Evolutionary conservation across 2,329 filamentous ascomycete genomes (phyloP), one percentile per base, ranked within the genome.

Genomic region (Xylariales sp.): DNA sequence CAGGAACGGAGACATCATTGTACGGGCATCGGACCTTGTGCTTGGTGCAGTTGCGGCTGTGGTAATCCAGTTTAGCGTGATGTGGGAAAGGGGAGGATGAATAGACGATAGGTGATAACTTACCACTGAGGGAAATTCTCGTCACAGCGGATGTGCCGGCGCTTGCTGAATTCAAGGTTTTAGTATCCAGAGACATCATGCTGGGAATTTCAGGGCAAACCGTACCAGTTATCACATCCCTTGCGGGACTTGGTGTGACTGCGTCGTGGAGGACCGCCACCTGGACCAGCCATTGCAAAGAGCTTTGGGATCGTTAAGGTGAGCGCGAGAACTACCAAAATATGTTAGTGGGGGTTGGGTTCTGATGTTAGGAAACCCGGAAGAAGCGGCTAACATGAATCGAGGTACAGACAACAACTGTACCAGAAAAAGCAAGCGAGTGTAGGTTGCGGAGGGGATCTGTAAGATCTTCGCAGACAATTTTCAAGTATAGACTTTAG

Each of bases 21-120:
- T 97, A 98, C 53, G 95, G 93, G 66, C 93, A 98, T 56, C 90
- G 86, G 54, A 94, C 93, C 69, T 96, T 95, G 69, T 98, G 93
- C 69, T 97, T 98, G 45, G 91, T 96, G 67, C 93, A 98, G 66
- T 98, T 98, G 56, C 88, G 88, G 70, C 90, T 95, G 56, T 24
- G n/a, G 14, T 7, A 42, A 42, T 28, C 47, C 38, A 38, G 36
- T 42, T 23, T 20, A 41, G n/a, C 12, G 31, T 16, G 4, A 27
- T 12, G 14, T 27, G 12, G 10, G 27, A 21, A 20, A 12, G 15
- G 20, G 25, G 4, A 15, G n/a, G 10, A 37, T n/a, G n/a, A n/a
- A n/a, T n/a, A n/a, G n/a, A n/a, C n/a, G 13, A 14, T 34, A 16
- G 20, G 33, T 17, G 33, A 29, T 29, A 30, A 63, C 76, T 54